phyloP scores from a whole-genome alignment of 2,329 filamentous ascomycete genomes.

The Plenodomus tracheiphilus region DNA sequence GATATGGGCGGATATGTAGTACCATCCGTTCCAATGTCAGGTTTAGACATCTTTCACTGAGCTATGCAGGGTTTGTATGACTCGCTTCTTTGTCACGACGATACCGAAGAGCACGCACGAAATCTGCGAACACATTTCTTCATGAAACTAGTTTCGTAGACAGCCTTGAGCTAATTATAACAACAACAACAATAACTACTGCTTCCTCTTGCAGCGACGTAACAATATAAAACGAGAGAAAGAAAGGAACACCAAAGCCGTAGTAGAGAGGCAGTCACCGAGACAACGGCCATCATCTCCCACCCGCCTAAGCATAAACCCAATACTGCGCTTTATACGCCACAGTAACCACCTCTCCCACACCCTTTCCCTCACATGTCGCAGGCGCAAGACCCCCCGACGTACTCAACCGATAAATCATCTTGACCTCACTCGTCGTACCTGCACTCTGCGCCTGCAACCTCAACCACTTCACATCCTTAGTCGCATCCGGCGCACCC shows the following conservation, averaged over 20 bases:
- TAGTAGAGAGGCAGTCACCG: too few species aligned
- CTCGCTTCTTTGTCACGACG: too few species aligned
- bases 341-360: constrained; percentile 64
- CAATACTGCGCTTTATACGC: constrained; percentile 82
- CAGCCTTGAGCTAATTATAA: too few species aligned
- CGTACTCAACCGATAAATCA: constrained; percentile 83
- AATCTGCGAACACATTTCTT: too few species aligned
- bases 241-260: too few species aligned
- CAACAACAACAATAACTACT: too few species aligned
- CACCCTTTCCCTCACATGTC: constrained; percentile 61
- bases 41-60: not conserved
- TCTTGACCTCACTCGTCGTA: constrained; percentile 56
- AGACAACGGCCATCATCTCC: not conserved
- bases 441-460: constrained; percentile 54
- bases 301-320: constrained; percentile 52
- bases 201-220: too few species aligned
- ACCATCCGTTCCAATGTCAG: not conserved
- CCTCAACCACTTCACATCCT: constrained; percentile 77
- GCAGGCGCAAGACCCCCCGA: constrained; percentile 75
- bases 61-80: too few species aligned
- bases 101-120: too few species aligned
- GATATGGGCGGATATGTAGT: not conserved
- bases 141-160: too few species aligned
- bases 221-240: too few species aligned
- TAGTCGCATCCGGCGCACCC: constrained; percentile 62